Evolutionary conservation across 108 stramenopile species (phyloP), one percentile per base, ranked within the genome.

Genomic region (Pseudonitzschia multistriata): DNA sequence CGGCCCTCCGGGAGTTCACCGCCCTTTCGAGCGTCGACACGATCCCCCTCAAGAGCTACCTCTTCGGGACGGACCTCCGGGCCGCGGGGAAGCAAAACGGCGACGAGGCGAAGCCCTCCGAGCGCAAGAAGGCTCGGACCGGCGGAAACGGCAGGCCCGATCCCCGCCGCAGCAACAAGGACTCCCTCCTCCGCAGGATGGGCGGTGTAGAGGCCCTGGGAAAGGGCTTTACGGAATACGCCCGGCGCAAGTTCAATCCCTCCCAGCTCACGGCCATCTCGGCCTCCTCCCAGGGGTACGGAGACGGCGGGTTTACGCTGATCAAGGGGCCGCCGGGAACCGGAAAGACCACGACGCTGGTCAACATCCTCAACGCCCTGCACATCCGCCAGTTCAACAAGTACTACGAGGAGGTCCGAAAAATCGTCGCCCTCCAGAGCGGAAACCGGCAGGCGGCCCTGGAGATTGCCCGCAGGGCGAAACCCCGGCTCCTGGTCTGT

Each of bases 281-380:
- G 15, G 85, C 90, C 2, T 81, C 88, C 2, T 80, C 88, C 2
- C 65, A 68, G 25, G 90, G 90, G 66, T 91, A 93, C 70, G 94
- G 90, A 25, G 82, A 85, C 37, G 93, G 90, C 7, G 93, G 90
- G 0, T 88, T 96, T 47, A 92, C 92, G 0, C 74, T 98, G 25
- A 89, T 98, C 68, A 96, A 96, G 65, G 96, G 86, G 59, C 72
- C 83, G 62, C 74, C 71, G 13, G 57, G 63, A 14, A 64, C 63
- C 5, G 52, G 73, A 52, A 96, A 98, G 86, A 98, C 98, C n/a
- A 97, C 97, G 14, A 98, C 98, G 15, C 66, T 99, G 0, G 85
- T 92, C 35, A 95, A 92, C 42, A 60, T 96, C 17, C 74, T 99
- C 29, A 99, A 99, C 74, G 82, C 92, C 5, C 81, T 99, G 11